Conservation (phyloP, 768 basidiomycete genomes). For the Ramaria sp. region DNA sequence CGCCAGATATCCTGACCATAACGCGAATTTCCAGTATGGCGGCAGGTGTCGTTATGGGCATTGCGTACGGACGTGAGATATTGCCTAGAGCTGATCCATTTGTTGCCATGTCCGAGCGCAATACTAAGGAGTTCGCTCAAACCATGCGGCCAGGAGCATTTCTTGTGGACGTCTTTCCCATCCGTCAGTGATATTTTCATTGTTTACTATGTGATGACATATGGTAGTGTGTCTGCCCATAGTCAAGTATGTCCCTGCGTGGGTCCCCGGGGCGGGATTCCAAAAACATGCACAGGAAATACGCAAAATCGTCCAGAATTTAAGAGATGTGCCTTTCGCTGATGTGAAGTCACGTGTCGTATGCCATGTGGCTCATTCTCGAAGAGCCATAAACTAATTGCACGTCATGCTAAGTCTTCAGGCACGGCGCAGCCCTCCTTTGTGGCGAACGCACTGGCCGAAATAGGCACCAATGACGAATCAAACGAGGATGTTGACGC, state of each 20-base stretch:
- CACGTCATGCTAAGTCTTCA: background rate
- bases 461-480: background rate
- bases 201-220: background rate
- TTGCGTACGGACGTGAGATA: conserved; percentile 2
- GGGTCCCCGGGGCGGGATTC: conserved; percentile 11
- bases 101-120: background rate
- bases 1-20: background rate
- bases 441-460: background rate
- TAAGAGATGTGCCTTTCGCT: conserved; percentile 4
- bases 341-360: conserved; percentile 15
- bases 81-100: background rate
- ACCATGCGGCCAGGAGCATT: background rate
- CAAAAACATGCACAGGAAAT: background rate
- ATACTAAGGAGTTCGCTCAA: background rate
- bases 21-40: background rate
- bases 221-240: background rate
- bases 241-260: conserved; percentile 1
- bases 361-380: background rate
- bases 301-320: background rate
- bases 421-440: conserved; percentile 1
- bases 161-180: conserved; percentile 3
- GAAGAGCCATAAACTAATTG: background rate
- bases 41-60: background rate
- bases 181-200: background rate
- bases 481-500: conserved; percentile 3